Conservation (phyloP, 108 stramenopile species). For the Cyclotella sp. region DNA sequence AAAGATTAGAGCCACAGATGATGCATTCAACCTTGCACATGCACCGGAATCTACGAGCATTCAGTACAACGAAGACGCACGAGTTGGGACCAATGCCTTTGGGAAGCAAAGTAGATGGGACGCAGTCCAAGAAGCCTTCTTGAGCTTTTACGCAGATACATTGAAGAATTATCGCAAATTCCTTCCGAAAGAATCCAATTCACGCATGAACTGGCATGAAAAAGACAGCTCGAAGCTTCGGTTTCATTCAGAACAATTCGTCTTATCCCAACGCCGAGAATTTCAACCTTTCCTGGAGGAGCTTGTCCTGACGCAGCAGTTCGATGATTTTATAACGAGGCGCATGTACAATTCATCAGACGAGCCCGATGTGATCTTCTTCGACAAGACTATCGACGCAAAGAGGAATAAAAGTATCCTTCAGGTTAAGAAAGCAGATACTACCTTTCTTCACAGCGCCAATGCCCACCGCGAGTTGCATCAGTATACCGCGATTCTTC, state of each 20-base stretch:
- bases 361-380: constrained; percentile 82
- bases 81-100: constrained; percentile 16
- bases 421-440: constrained; percentile 69
- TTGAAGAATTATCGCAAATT: constrained; percentile 86
- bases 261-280: constrained; percentile 66
- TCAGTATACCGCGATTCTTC: constrained; percentile 66
- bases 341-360: constrained; percentile 77
- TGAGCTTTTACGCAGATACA: constrained; percentile 70
- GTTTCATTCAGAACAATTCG: constrained; percentile 64
- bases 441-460: constrained; percentile 79
- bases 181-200: constrained; percentile 40
- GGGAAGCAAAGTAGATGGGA: constrained; percentile 81
- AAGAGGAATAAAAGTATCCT: constrained; percentile 79
- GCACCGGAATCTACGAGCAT: constrained; percentile 67
- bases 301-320: constrained; percentile 81
- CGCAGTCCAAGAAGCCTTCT: constrained; percentile 85
- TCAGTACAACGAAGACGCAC: constrained; percentile 36
- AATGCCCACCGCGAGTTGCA: constrained; percentile 81
- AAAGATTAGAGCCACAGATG: constrained; percentile 67
- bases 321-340: constrained; percentile 89
- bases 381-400: constrained; percentile 87
- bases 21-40: constrained; percentile 82
- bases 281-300: constrained; percentile 74
- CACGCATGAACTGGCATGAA: constrained; percentile 37
- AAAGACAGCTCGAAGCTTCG: constrained; percentile 13